Base-by-base conservation (phyloP, 805 yeast genomes). In the Wickerhamiella kurtzmanii region DNA sequence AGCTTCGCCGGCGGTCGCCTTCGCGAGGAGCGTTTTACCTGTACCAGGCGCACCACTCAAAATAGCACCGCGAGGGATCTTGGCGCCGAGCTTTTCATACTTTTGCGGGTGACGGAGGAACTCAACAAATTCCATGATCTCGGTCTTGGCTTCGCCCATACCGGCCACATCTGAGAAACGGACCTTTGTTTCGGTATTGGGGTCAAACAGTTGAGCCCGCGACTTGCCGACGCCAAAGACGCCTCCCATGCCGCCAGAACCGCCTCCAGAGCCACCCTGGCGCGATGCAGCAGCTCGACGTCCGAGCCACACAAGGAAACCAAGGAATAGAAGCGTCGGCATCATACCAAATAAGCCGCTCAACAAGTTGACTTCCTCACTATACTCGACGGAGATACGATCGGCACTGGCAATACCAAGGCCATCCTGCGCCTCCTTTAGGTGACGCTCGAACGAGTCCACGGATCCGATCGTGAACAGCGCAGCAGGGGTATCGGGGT, bases 1-100 rank as follows among this genome's bases (percentile, higher is more conserved):
- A 0, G 99, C 98, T 65, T 92, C 99, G 55, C 98, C 98, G 1
- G 98, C 98, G 44, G 97, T 92, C 3, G 99, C 99, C 62, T 86
- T 89, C 11, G 99, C 99, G 44, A 92, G 69, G 46, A 92, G 70
- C 1, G 99, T 92, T 64, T 92, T 92, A 77, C 99, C 99, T 8
- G 98, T 92, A 70, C 99, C 99, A 44, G 99, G 99, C 16, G 98
- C 95, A 43, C 99, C 99, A 1, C 95, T 82, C 48, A 92, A 69
- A 50, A 92, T 85, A 8, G 98, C 98, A 56, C 99, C 99, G 62
- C 97, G 77, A 43, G 99, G 99, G 55, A 92, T 92, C 63, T 87
- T 85, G 37, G 97, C 99, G 37, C 99, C 99, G 48, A 92, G 71
- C 50, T 77, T 77, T 63, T 88, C 96, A 65, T 88, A 92, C 62